Evolutionary conservation across 352 stramenopile genomes (phyloP), one percentile per base, ranked within the genome.

Genomic region (Phytophthora macrochlamydospora): DNA sequence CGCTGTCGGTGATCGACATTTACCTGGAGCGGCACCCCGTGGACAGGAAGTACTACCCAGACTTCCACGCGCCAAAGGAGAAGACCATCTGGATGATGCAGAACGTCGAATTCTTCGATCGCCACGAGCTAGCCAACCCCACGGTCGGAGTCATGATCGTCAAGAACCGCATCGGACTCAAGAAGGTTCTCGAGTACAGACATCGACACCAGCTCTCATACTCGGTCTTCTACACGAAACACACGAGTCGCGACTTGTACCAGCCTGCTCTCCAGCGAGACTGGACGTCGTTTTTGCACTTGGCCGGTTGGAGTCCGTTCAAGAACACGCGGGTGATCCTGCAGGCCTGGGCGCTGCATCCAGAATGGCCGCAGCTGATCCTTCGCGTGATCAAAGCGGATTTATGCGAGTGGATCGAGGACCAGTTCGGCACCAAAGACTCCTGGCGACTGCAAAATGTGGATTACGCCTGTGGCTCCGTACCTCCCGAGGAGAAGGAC

Each of bases 61-160:
- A 89, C 24, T 78, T 81, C 43, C 64, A 78, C 31, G 69, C 76
- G 8, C 82, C 83, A 6, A 67, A 65, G 11, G 77, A 91, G 43
- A 94, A 94, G 65, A 80, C 78, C 24, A 90, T 94, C 55, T 94
- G 86, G 86, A 90, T 94, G 81, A 90, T 94, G 84, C 82, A 91
- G 62, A 92, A 94, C 66, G 79, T 87, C 55, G 83, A 94, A 62
- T 92, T 91, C 59, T 94, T 94, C 43, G 86, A 94, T 51, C 79
- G 84, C 46, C 86, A 94, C 58, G 86, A 94, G 55, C 67, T 94
- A 37, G 61, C 70, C 13, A 78, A 90, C 49, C 86, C 86, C 7
- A 79, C 73, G 18, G 79, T 94, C 6, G 86, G 86, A 24, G 83
- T 94, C n/a, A 88, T 94, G 72, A 83, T 94, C 50, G 84, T 91